Evolutionary conservation across 148 eudicot species (phyloP).

Genomic region (Persicaria tinctoria): DNA sequence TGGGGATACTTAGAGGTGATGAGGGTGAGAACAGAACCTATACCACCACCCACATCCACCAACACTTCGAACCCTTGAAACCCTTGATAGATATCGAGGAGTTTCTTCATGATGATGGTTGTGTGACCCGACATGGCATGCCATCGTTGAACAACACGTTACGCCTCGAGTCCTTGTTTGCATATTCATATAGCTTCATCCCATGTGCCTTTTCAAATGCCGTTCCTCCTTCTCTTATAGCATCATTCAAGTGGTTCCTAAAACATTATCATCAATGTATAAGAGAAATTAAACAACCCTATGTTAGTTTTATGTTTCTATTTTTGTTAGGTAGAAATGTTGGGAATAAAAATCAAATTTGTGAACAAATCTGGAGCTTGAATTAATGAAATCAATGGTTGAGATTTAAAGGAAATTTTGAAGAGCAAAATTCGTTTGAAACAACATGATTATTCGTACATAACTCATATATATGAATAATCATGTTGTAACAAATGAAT

Average conservation of each 20-base stretch:
- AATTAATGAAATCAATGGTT: no score
- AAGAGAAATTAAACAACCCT: no score
- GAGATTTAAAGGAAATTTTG: no score
- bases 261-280: no score
- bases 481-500: no score
- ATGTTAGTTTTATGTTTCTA: no score
- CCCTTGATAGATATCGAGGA: constrained; percentile 14
- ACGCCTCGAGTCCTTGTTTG: constrained; percentile 7
- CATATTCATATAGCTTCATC: constrained; percentile 14
- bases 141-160: constrained; percentile 12
- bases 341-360: no score
- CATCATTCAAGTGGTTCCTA: constrained; percentile 22
- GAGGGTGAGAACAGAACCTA: constrained; percentile 15
- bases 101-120: constrained; percentile 12
- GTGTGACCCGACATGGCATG: constrained; percentile 21
- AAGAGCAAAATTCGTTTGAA: no score
- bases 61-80: constrained; percentile 18
- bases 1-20: constrained; percentile 20
- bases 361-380: no score
- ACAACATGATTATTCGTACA: no score
- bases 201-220: constrained; percentile 19
- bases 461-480: no score
- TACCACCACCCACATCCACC: constrained; percentile 30
- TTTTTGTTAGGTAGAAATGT: no score
- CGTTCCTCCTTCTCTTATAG: constrained; percentile 17